These are phyloP conservation scores for Flaveria floridana DNA, from an alignment of 140 eudicot species.

Conservation along the genomic window DNA sequence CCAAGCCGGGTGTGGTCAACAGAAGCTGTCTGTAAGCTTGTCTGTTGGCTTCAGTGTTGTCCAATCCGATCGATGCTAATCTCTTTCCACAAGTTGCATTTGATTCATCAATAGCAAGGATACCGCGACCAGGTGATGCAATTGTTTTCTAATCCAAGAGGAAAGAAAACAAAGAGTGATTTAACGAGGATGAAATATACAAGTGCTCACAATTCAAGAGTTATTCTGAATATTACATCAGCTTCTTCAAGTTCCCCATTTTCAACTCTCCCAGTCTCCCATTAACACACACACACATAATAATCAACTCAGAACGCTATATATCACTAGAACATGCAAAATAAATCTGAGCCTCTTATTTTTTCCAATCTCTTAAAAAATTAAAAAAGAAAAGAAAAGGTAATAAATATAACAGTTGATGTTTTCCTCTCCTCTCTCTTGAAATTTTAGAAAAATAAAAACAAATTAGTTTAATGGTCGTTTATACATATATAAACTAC, in stretches of 20 bases:
- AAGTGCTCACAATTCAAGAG: slow-evolving; percentile 3
- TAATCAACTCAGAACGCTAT: too few species aligned
- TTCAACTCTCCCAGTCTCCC: background rate
- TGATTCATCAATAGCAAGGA: slow-evolving; percentile 95
- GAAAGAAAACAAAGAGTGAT: background rate
- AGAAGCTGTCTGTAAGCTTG: slow-evolving; percentile 86
- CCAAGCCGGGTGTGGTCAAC: slow-evolving; percentile 84
- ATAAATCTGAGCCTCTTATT: too few species aligned
- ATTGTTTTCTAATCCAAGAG: slow-evolving; percentile 64
- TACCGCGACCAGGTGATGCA: slow-evolving; percentile 95
- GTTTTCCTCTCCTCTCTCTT: too few species aligned
- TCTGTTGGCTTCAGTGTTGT: slow-evolving; percentile 79
- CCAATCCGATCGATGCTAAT: slow-evolving; percentile 80
- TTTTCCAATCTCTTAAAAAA: too few species aligned
- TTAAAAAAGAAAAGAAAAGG: too few species aligned
- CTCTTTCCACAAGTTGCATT: slow-evolving; percentile 91
- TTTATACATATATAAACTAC: too few species aligned
- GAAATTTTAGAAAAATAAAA: too few species aligned
- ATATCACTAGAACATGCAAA: too few species aligned
- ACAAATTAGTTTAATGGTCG: too few species aligned
- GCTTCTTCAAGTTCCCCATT: background rate
- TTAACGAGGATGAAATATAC: background rate
- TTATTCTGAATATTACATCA: background rate
- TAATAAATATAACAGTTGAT: too few species aligned
- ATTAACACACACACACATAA: background rate